Percentiles rank a stretch among this genome's conserved stretches.
Evolutionary conservation across 306 rosid genomes (phyloP).

Genomic region (Aeschynomene evenia): DNA sequence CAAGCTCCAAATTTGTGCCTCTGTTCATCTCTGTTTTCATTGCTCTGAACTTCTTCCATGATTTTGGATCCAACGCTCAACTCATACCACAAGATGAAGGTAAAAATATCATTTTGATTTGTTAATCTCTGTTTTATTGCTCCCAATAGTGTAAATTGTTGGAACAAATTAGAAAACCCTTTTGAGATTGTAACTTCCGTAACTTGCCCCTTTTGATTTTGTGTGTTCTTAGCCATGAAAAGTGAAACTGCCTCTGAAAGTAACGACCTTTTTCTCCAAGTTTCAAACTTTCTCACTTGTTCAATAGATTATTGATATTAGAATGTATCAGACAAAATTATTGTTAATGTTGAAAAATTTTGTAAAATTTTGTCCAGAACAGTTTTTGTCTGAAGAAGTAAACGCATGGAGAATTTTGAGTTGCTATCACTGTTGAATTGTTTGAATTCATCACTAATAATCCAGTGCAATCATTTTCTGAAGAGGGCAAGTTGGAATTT

Average conservation of each 20-base stretch:
- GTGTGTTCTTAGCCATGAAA: neutral
- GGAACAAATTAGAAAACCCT: neutral
- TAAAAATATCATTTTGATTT: neutral
- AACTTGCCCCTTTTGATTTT: neutral
- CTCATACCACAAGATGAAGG: constrained; percentile 74
- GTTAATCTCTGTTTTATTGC: neutral
- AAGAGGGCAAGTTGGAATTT: neutral
- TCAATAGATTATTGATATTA: neutral
- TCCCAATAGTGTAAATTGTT: neutral
- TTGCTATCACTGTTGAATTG: neutral
- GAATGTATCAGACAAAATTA: neutral
- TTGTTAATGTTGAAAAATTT: neutral
- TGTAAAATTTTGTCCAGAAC: no score
- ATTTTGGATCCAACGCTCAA: constrained; percentile 59
- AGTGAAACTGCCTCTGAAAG: neutral
- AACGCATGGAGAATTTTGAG: neutral
- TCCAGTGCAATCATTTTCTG: neutral
- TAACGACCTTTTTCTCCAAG: neutral
- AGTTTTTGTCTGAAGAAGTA: neutral
- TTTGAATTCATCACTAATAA: no score
- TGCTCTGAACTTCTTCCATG: constrained; percentile 39
- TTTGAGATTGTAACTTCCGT: constrained; percentile 13
- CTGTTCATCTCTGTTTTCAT: constrained; percentile 33
- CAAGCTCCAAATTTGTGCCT: constrained; percentile 29
- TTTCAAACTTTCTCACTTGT: neutral